Base-by-base conservation (phyloP, 352 stramenopile genomes). In the Aphanomyces cochlioides region DNA sequence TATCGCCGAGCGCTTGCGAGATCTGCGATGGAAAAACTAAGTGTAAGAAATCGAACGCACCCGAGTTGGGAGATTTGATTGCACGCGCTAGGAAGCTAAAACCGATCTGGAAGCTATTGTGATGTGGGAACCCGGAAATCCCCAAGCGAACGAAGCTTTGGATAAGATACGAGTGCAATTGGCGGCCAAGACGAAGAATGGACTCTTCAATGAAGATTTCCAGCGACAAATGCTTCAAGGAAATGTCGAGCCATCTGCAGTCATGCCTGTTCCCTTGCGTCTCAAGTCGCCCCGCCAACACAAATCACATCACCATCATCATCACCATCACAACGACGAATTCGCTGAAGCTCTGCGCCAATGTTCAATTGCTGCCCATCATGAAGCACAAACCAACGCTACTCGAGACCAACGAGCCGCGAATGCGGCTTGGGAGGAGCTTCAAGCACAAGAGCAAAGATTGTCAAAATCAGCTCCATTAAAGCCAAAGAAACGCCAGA, bases 1-100 rank as follows among this genome's bases (percentile, higher is more conserved):
- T 98, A 97, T 69, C 79, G 95, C 7, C 79, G 91, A 38, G 90
- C 90, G 0, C 56, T 94, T 15, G 89, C 87, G 6, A 75, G 82
- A 59, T 80, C 93, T 39, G 83, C 80, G 36, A 66, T 97, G 47
- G 82, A 81, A 13, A 80, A 95, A 28, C 69, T 77, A 13, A 77
- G 78, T 78, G 80, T 89, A 72, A 17, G 15, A 72, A 15, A 56
- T n/a, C 72, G 45, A 48, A 21, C 45, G 36, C 7, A 12, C 54
- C 53, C 10, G 7, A 65, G 10, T 54, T 10, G 53, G 12, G 19
- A 69, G 8, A 5, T 45, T 19, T 53, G 47, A 41, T 57, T 6
- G 15, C 56, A 6, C 53, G 12, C 40, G 17, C 6, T 56, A 88
- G 81, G 63, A 67, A 34, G 81, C 79, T 8, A 76, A 73, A 43